These are phyloP conservation scores for Oryza rufipogon DNA, from an alignment of 176 grass and related monocot genomes.

Conservation along the genomic window DNA sequence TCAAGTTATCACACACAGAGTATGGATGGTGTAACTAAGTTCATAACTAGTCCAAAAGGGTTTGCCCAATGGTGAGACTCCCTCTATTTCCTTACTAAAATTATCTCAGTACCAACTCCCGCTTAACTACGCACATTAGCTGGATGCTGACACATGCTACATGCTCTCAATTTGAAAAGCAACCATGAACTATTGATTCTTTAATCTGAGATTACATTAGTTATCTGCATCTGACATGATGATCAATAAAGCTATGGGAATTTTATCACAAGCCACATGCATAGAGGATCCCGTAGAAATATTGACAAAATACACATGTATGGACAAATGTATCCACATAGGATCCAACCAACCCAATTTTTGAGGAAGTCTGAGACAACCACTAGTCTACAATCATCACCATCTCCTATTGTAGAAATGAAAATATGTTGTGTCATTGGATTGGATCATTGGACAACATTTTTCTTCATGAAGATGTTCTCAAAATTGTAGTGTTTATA, in stretches of 20 bases:
- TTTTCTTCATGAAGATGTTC: not conserved
- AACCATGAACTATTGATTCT: not conserved
- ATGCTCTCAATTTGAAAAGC: not conserved
- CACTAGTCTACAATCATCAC: not conserved
- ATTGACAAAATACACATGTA: not conserved
- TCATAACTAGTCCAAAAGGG: conserved; percentile 81
- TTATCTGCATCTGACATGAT: not conserved
- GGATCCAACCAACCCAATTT: conserved; percentile 9
- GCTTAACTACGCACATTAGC: not conserved
- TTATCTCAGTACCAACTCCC: not conserved
- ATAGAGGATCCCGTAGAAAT: not conserved
- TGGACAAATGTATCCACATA: not conserved
- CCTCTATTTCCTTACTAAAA: conserved; percentile 23
- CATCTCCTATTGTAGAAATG: not conserved
- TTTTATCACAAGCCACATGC: not conserved
- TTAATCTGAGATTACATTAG: not conserved
- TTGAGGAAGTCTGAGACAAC: not conserved
- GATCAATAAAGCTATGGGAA: not conserved
- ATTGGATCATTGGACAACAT: not conserved
- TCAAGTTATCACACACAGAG: conserved; percentile 60
- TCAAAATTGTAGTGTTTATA: not conserved
- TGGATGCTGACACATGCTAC: not conserved
- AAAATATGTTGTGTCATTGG: not conserved
- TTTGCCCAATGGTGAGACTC: conserved; percentile 87
- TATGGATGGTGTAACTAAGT: conserved; percentile 49